Conservation (phyloP, 768 basidiomycete genomes). For the Rhizopogon vesiculosus region DNA sequence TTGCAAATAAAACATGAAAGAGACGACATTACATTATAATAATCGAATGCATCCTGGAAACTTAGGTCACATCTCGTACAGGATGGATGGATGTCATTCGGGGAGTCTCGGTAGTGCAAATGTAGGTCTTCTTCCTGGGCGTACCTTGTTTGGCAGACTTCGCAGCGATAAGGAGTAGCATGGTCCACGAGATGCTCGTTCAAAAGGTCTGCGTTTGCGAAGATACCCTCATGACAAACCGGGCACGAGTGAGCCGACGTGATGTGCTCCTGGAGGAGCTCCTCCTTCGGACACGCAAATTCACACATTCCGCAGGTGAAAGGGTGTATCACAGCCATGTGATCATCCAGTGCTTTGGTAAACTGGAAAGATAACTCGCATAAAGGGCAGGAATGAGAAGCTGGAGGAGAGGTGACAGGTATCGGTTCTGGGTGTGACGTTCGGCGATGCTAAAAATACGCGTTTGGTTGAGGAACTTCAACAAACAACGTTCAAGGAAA, state of each 20-base stretch:
- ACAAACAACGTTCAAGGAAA: background rate
- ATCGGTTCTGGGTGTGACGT: background rate
- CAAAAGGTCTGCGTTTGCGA: slow-evolving; percentile 16
- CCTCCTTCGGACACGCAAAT: background rate
- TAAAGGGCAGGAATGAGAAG: background rate
- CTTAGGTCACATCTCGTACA: slow-evolving; percentile 30
- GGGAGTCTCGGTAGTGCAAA: slow-evolving; percentile 35
- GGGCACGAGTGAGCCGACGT: slow-evolving; percentile 26
- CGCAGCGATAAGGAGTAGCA: slow-evolving; percentile 20
- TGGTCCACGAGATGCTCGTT: slow-evolving; percentile 28
- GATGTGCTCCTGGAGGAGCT: slow-evolving; percentile 20
- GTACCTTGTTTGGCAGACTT: slow-evolving; percentile 18
- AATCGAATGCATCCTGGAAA: slow-evolving; percentile 27
- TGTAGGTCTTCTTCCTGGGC: slow-evolving; percentile 31
- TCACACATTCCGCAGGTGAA: background rate
- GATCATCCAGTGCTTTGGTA: background rate
- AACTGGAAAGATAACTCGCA: background rate
- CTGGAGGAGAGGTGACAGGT: background rate
- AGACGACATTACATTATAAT: slow-evolving; percentile 22
- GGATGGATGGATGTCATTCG: slow-evolving; percentile 29
- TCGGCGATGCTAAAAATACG: background rate
- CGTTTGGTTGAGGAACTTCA: background rate
- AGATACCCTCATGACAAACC: slow-evolving; percentile 27
- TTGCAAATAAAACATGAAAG: background rate
- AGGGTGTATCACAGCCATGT: background rate